Base-by-base conservation (phyloP, 164 flowering plant genomes). In the Berberis vulgaris region DNA sequence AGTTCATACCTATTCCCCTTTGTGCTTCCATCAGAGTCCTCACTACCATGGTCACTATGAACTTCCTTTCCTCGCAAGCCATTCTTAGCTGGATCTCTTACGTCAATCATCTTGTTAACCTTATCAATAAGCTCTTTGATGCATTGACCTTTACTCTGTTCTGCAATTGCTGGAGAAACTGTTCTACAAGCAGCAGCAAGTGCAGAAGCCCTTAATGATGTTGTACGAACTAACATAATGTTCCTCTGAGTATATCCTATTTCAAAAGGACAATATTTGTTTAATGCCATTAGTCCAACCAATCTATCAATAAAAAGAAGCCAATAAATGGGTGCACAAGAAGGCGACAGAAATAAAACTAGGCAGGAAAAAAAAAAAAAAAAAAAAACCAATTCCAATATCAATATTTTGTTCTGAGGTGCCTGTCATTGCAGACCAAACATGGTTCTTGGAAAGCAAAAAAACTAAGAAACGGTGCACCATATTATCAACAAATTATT, bases 181-280 rank as follows among this genome's bases (percentile, higher is more conserved):
- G 53, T 59, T 52, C 54, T 62, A 40, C 69, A 65, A 61, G 83
- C 84, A 73, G 77, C 77, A 63, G 85, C 87, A 56, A 81, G 66
- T 68, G 79, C 87, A 68, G 83, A 77, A 57, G 77, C 78, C 62
- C 84, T 67, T 47, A 83, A 65, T 45, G 91, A 77, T 57, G 86
- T 78, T 42, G 75, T 61, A 69, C 88, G 85, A 60, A 86, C 61
- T 49, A 85, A 81, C 69, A 85, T 69, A 69, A 81, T 80, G 60
- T 77, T 67, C 67, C 67, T 68, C 43, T 39, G 67, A 26, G 43
- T 49, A 70, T 74, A 52, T 65, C 83, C 89, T 83, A 71, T 58
- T 54, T 44, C 67, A 55, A 67, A 42, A 67, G 12, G 49, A 46
- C 54, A 52, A 52, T 26, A 52, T 11, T 52, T 52, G 1, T 9